Conservation (phyloP, 192 early-diverging fungal species). For the Cladochytrium replicatum region DNA sequence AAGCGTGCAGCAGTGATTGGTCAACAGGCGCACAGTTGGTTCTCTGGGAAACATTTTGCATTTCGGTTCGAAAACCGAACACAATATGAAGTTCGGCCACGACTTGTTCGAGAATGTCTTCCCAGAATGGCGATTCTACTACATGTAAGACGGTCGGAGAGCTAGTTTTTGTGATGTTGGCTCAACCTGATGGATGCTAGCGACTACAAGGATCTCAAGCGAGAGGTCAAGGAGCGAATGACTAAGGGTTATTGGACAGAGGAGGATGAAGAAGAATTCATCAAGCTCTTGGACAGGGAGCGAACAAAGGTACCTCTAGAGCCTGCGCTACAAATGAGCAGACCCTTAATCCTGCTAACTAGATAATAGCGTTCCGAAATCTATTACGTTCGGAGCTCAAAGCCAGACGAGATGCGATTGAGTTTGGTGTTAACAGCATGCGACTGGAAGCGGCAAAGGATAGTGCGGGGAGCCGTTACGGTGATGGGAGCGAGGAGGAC, state of each 20-base stretch:
- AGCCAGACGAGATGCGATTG: neutral
- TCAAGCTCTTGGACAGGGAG: neutral
- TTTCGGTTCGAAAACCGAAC: neutral
- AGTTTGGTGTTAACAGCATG: neutral
- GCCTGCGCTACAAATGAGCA: neutral
- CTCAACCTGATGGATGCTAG: too few species aligned
- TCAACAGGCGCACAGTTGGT: too few species aligned
- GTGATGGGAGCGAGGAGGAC: neutral
- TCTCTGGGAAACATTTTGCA: too few species aligned
- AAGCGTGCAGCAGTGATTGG: too few species aligned
- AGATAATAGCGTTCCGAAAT: neutral
- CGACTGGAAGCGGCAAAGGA: neutral
- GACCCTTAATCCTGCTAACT: neutral
- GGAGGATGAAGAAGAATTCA: constrained; percentile 4
- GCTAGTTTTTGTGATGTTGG: too few species aligned
- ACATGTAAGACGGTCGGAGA: too few species aligned
- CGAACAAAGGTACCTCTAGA: neutral
- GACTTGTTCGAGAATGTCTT: neutral
- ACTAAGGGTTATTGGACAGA: neutral
- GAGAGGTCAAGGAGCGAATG: neutral
- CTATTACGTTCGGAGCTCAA: neutral
- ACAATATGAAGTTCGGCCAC: constrained; percentile 12
- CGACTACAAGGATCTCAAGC: neutral
- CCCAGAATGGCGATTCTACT: constrained; percentile 6
- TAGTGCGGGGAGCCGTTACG: neutral